Percentiles rank a stretch among this genome's conserved stretches.
Evolutionary conservation across 1,284 basidiomycete genomes (phyloP).

Genomic region (Termitomyces sp.): DNA sequence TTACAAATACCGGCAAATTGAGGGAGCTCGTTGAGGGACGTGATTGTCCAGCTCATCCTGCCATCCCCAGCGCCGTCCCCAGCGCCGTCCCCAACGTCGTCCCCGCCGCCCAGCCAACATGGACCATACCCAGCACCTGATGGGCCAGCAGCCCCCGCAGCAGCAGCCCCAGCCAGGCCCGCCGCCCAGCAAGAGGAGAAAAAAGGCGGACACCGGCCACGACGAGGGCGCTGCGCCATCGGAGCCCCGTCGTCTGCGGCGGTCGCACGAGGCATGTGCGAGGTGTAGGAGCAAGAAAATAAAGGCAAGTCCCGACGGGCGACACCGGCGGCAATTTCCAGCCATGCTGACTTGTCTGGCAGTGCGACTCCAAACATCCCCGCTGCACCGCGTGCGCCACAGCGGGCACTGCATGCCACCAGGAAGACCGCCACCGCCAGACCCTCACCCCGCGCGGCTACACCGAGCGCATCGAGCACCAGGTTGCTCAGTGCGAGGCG

Average conservation of each 20-base stretch:
- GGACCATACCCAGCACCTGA: slow-evolving; percentile 52
- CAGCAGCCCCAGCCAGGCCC: slow-evolving; percentile 27
- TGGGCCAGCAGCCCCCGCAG: slow-evolving; percentile 27
- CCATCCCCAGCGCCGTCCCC: slow-evolving; percentile 24
- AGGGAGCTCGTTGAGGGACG: slow-evolving; percentile 25
- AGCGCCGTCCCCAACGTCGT: slow-evolving; percentile 21
- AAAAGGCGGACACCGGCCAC: slow-evolving; percentile 48
- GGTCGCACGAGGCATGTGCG: slow-evolving; percentile 83
- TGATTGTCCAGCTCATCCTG: slow-evolving; percentile 25
- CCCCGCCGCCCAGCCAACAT: slow-evolving; percentile 34
- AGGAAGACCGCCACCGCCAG: slow-evolving; percentile 80
- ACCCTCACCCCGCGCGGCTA: slow-evolving; percentile 77
- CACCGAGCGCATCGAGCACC: slow-evolving; percentile 71
- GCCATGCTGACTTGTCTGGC: slow-evolving; percentile 23
- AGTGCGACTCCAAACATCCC: slow-evolving; percentile 87
- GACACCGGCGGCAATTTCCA: slow-evolving; percentile 80
- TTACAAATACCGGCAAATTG: slow-evolving; percentile 29
- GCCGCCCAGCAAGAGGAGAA: slow-evolving; percentile 45
- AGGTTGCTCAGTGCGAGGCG: slow-evolving; percentile 67
- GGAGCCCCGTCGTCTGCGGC: slow-evolving; percentile 72
- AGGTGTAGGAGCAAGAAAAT: slow-evolving; percentile 89
- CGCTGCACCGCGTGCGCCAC: slow-evolving; percentile 76
- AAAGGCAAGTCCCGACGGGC: slow-evolving; percentile 85
- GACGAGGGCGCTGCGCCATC: slow-evolving; percentile 50
- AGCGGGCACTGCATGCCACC: slow-evolving; percentile 71